phyloP scores from a whole-genome alignment of 805 yeast genomes.

The Dipodascus albidus region DNA sequence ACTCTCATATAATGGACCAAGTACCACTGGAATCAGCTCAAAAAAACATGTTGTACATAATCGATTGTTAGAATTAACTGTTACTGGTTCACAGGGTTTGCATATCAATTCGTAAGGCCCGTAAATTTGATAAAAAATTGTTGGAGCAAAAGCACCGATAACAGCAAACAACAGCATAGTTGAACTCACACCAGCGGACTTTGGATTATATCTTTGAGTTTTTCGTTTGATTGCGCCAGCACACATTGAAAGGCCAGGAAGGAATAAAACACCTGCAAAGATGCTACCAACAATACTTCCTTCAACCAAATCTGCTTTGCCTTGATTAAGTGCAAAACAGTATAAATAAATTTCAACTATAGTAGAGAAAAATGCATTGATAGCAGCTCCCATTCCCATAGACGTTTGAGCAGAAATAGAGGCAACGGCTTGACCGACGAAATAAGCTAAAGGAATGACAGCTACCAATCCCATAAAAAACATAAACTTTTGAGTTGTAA shows the following conservation, averaged over 20 bases:
- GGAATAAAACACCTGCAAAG: slow-evolving; percentile 77
- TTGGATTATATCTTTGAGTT: slow-evolving; percentile 91
- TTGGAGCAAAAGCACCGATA: slow-evolving; percentile 86
- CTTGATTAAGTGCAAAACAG: slow-evolving; percentile 79
- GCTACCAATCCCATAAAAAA: slow-evolving; percentile 72
- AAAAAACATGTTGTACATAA: slow-evolving; percentile 63
- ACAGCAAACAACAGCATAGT: slow-evolving; percentile 89
- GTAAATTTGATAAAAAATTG: slow-evolving; percentile 78
- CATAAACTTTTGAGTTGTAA: slow-evolving; percentile 53
- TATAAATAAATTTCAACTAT: slow-evolving; percentile 87
- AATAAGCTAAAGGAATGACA: slow-evolving; percentile 88
- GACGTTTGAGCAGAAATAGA: slow-evolving; percentile 97
- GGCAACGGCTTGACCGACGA: slow-evolving; percentile 98
- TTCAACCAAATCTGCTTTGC: slow-evolving; percentile 83
- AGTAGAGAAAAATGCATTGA: slow-evolving; percentile 94
- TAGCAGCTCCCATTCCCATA: slow-evolving; percentile 98
- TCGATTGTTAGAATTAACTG: slow-evolving; percentile 2
- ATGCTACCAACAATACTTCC: slow-evolving; percentile 94
- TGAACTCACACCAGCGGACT: slow-evolving; percentile 93
- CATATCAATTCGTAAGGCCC: slow-evolving; percentile 79
- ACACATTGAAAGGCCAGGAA: slow-evolving; percentile 96
- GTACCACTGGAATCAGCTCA: slow-evolving; percentile 56
- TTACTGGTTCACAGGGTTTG: slow-evolving; percentile 34
- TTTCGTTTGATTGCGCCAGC: slow-evolving; percentile 90
- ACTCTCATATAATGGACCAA: slow-evolving; percentile 51